These are phyloP conservation scores for Trametes maxima DNA, from an alignment of 768 basidiomycete species.

Conservation along the genomic window DNA sequence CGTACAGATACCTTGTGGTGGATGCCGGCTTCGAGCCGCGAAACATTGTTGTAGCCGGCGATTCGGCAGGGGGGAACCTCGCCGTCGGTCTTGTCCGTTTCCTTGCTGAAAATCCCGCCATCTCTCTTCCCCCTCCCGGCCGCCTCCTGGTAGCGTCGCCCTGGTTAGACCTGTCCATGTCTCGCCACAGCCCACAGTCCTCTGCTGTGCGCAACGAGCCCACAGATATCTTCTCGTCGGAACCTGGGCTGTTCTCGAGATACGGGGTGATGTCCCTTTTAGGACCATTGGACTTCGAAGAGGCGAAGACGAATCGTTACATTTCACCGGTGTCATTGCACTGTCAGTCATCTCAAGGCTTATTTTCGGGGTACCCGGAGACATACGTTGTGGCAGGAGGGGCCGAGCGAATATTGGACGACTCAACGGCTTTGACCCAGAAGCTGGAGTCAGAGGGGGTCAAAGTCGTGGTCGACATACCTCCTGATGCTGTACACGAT, in stretches of 20 bases:
- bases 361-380: conserved; percentile 59
- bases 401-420: conserved; percentile 60
- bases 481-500: conserved; percentile 22
- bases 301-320: conserved; percentile 51
- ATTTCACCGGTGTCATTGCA: conserved; percentile 59
- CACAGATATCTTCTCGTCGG: conserved; percentile 32
- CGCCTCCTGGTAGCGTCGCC: conserved; percentile 55
- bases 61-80: conserved; percentile 80
- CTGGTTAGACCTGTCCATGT: conserved; percentile 52
- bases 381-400: conserved; percentile 63
- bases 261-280: conserved; percentile 47
- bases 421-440: conserved; percentile 46
- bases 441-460: conserved; percentile 55
- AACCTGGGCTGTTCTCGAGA: conserved; percentile 17
- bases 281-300: conserved; percentile 49
- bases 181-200: conserved; percentile 34
- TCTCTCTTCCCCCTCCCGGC: conserved; percentile 45
- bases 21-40: conserved; percentile 55
- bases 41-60: conserved; percentile 69
- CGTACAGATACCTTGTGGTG: conserved; percentile 70
- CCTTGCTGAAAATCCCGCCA: conserved; percentile 50
- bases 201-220: conserved; percentile 23
- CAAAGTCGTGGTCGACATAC: conserved; percentile 52
- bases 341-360: conserved; percentile 34
- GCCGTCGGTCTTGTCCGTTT: conserved; percentile 64